These are phyloP conservation scores for Colletotrichum falcatum DNA, from an alignment of 2,329 filamentous ascomycete genomes.

Conservation along the genomic window DNA sequence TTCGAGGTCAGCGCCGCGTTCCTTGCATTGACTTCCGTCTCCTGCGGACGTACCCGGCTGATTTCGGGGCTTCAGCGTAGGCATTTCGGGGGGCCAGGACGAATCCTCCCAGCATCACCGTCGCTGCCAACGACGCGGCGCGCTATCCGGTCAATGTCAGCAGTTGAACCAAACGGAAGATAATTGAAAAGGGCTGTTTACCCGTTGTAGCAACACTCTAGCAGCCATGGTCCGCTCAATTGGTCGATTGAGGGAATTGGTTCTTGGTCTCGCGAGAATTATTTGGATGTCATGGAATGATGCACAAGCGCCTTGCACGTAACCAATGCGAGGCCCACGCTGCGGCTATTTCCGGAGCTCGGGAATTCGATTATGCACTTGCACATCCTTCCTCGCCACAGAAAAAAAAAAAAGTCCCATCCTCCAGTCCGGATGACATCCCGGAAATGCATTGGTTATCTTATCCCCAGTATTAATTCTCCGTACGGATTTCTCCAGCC, in stretches of 20 bases:
- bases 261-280: constrained; percentile 42
- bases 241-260: constrained; percentile 49
- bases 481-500: constrained; percentile 22
- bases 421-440: constrained; percentile 19
- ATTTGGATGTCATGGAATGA: constrained; percentile 43
- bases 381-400: constrained; percentile 26
- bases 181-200: constrained; percentile 48
- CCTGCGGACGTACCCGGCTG: constrained; percentile 24
- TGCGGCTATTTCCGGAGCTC: constrained; percentile 48
- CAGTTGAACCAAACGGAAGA: not conserved
- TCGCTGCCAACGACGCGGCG: constrained; percentile 66
- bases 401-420: constrained; percentile 24
- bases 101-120: constrained; percentile 62
- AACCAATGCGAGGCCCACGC: constrained; percentile 38
- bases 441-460: constrained; percentile 21
- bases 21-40: not conserved
- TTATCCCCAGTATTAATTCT: constrained; percentile 27
- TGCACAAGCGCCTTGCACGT: constrained; percentile 31
- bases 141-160: constrained; percentile 53
- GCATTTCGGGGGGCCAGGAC: constrained; percentile 61
- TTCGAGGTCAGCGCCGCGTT: constrained; percentile 29
- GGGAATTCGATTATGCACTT: constrained; percentile 42
- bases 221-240: constrained; percentile 69
- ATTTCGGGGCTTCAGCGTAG: constrained; percentile 63
- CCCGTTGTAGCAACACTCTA: constrained; percentile 69